Conservation (phyloP, 371 early-diverging fungal genomes). For the Mortierella sp. region DNA sequence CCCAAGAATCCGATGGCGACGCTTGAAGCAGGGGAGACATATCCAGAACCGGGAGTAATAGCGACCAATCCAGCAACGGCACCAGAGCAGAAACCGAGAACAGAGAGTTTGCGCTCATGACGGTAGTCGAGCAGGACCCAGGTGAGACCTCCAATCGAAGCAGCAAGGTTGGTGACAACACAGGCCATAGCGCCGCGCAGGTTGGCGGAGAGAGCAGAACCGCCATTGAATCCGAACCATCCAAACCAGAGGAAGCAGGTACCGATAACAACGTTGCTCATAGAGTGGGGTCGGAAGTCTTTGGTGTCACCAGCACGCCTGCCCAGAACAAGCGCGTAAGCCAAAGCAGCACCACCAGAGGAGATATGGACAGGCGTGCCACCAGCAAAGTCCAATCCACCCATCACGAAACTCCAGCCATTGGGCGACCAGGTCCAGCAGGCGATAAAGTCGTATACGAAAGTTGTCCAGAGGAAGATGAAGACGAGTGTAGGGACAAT, state of each 20-base stretch:
- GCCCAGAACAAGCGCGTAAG: constrained; percentile 85
- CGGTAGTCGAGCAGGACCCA: constrained; percentile 88
- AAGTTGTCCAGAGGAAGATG: constrained; percentile 91
- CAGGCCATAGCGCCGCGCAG: constrained; percentile 88
- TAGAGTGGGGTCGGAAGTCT: constrained; percentile 87
- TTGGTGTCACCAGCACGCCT: constrained; percentile 77
- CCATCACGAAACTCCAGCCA: constrained; percentile 84
- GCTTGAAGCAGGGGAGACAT: constrained; percentile 84
- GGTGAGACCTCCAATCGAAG: constrained; percentile 83
- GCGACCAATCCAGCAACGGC: constrained; percentile 93
- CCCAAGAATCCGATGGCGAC: constrained; percentile 83
- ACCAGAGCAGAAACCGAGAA: constrained; percentile 91
- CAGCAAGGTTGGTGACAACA: constrained; percentile 86
- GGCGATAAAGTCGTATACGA: constrained; percentile 89
- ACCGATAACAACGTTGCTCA: constrained; percentile 89
- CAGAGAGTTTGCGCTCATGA: constrained; percentile 80
- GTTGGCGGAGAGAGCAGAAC: constrained; percentile 85
- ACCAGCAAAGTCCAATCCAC: constrained; percentile 87
- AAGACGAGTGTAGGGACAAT: constrained; percentile 88
- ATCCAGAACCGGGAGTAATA: constrained; percentile 94
- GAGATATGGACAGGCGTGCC: constrained; percentile 94
- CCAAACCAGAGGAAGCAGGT: constrained; percentile 92
- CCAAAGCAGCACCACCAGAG: constrained; percentile 90
- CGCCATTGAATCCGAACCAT: constrained; percentile 91
- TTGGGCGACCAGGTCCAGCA: constrained; percentile 93